Evolutionary conservation across 2,329 filamentous ascomycete species (phyloP).

Genomic region (Periconia digitata): DNA sequence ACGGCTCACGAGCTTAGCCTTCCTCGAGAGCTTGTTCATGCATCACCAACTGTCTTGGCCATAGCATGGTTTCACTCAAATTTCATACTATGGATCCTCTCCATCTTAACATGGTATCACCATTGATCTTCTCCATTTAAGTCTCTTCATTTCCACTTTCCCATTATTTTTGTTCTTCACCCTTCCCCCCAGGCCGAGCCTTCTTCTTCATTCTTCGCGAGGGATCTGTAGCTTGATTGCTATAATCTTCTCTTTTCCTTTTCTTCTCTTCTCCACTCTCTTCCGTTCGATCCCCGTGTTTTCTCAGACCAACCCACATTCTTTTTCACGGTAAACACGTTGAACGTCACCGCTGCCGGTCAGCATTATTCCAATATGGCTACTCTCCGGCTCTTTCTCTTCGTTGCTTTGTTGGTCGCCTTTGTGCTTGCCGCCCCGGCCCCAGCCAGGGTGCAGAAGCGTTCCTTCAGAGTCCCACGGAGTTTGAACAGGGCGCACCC

Average conservation of each 20-base stretch:
- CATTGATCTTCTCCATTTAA: constrained; percentile 28
- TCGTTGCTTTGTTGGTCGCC: constrained; percentile 53
- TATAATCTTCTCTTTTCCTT: constrained; percentile 22
- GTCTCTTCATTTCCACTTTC: constrained; percentile 26
- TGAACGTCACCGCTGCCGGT: constrained; percentile 40
- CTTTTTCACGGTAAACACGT: constrained; percentile 15
- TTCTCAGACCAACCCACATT: constrained; percentile 23
- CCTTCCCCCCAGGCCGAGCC: constrained; percentile 36
- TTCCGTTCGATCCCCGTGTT: constrained; percentile 17
- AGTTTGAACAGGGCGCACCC: constrained; percentile 58
- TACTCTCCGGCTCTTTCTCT: constrained; percentile 40
- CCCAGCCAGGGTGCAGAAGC: constrained; percentile 48
- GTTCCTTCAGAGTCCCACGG: constrained; percentile 65
- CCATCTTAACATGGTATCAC: constrained; percentile 11
- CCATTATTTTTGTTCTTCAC: constrained; percentile 22
- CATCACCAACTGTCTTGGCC: constrained; percentile 22
- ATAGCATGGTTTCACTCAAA: constrained; percentile 17
- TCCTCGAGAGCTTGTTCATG: constrained; percentile 24
- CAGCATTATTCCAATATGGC: constrained; percentile 42
- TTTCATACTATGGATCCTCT: constrained; percentile 4
- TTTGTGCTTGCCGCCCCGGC: constrained; percentile 51
- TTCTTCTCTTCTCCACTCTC: constrained; percentile 18
- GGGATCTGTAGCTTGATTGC: constrained; percentile 13
- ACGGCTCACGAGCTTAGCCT: constrained; percentile 17
- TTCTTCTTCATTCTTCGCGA: constrained; percentile 19